Conservation (phyloP, 257 asterid species). For the Jacaranda mimosifolia region DNA sequence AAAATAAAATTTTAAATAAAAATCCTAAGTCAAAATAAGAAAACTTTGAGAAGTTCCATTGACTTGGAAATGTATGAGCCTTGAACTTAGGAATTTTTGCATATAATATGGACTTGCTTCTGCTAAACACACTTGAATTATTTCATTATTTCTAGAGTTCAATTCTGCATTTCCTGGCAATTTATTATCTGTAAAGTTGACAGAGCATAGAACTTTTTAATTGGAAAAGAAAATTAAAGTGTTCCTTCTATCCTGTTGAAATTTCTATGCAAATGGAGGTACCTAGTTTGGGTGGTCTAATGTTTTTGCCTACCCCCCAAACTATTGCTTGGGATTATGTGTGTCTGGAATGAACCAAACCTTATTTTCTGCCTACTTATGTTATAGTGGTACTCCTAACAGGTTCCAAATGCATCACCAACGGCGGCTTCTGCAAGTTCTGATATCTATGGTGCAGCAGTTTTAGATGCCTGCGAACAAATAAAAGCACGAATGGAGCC, state of each 20-base stretch:
- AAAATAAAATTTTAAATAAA: too few relatives aligned
- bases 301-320: too few relatives aligned
- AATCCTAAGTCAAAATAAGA: too few relatives aligned
- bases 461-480: conserved; percentile 94
- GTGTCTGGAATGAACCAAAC: conserved; percentile 10
- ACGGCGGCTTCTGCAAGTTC: conserved; percentile 99
- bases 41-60: too few relatives aligned
- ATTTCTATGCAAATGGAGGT: too few relatives aligned
- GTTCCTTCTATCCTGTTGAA: too few relatives aligned
- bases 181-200: background rate
- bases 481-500: conserved; percentile 92
- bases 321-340: too few relatives aligned
- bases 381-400: conserved; percentile 19
- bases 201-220: too few relatives aligned
- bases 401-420: conserved; percentile 98
- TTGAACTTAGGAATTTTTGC: too few relatives aligned
- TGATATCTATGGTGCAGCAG: conserved; percentile 96
- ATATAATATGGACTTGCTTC: background rate
- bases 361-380: conserved; percentile 25
- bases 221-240: too few relatives aligned
- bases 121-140: background rate
- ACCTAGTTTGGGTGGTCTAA: too few relatives aligned
- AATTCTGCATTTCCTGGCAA: background rate
- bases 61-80: too few relatives aligned
- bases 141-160: background rate